Percentiles rank a stretch among this genome's conserved stretches.
phyloP scores from a whole-genome alignment of 352 stramenopile genomes.

The Globisporangium polare region DNA sequence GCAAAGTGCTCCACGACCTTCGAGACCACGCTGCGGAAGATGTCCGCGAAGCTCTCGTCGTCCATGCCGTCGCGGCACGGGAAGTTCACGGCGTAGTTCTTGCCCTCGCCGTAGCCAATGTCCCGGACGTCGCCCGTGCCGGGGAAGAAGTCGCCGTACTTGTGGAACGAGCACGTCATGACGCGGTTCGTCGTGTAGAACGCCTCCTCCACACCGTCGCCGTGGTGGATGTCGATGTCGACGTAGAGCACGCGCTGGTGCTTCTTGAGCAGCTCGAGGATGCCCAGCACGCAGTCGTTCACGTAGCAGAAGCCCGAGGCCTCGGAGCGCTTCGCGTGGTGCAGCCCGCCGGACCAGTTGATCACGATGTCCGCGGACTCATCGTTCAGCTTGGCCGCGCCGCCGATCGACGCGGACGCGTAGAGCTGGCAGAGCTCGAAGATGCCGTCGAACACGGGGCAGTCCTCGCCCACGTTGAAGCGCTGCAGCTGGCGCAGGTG shows the following conservation, averaged over 20 bases:
- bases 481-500: conserved; percentile 92
- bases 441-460: conserved; percentile 98
- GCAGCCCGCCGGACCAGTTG: conserved; percentile 98
- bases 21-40: conserved; percentile 91
- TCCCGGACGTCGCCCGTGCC: conserved; percentile 91
- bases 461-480: conserved; percentile 99
- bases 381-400: conserved; percentile 95
- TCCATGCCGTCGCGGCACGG: conserved; percentile 98
- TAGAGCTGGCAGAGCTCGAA: conserved; percentile 99
- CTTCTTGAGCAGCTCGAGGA: conserved; percentile 97
- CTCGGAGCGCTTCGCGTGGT: conserved; percentile 99
- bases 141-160: conserved; percentile 99
- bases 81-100: conserved; percentile 99
- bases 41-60: conserved; percentile 92
- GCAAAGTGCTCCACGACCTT: conserved; percentile 97
- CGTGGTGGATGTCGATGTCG: conserved; percentile 99
- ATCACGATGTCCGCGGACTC: conserved; percentile 96
- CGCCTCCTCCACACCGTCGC: conserved; percentile 98
- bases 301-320: conserved; percentile 99
- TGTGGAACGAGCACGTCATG: conserved; percentile 99
- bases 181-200: conserved; percentile 99
- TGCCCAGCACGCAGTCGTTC: conserved; percentile 98
- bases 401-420: conserved; percentile 95
- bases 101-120: conserved; percentile 87
- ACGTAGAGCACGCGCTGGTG: conserved; percentile 99